Conservation (phyloP, 345 rosid species). For the Populus pruinosa region DNA sequence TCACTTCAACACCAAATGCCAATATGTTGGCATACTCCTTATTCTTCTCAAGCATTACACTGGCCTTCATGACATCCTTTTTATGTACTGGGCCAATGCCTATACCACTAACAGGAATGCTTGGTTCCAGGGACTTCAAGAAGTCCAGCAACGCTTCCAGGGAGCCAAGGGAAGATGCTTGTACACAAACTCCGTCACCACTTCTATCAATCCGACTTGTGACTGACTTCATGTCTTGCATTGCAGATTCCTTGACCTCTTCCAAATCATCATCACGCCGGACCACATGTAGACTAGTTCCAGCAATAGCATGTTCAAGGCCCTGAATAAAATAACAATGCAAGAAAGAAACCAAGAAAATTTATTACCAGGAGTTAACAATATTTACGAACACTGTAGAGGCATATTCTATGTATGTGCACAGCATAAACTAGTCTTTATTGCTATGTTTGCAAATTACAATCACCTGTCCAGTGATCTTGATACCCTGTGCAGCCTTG, state of each 20-base stretch:
- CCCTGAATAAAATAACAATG: constrained; percentile 44
- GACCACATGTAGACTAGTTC: constrained; percentile 76
- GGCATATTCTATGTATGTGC: too few relatives aligned
- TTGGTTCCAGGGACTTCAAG: constrained; percentile 77
- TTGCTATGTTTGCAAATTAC: background rate
- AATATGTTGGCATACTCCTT: constrained; percentile 84
- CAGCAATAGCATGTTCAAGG: constrained; percentile 93
- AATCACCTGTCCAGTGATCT: constrained; percentile 81
- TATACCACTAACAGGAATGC: constrained; percentile 89
- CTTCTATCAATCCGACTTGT: constrained; percentile 78
- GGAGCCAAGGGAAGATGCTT: constrained; percentile 92
- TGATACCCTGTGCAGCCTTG: constrained; percentile 95
- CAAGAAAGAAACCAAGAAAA: constrained; percentile 3
- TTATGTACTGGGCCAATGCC: constrained; percentile 89
- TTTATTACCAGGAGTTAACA: background rate
- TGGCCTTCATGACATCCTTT: constrained; percentile 89
- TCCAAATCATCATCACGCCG: constrained; percentile 76
- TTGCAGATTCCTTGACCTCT: constrained; percentile 54
- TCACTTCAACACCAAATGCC: constrained; percentile 93
- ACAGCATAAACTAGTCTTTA: background rate
- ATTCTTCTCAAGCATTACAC: constrained; percentile 91
- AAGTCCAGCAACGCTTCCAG: constrained; percentile 92
- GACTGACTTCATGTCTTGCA: constrained; percentile 85
- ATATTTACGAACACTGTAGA: too few relatives aligned
- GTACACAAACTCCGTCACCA: constrained; percentile 92